Conservation (phyloP, 23 red algal genomes). For the Cyanidium caldarium region DNA sequence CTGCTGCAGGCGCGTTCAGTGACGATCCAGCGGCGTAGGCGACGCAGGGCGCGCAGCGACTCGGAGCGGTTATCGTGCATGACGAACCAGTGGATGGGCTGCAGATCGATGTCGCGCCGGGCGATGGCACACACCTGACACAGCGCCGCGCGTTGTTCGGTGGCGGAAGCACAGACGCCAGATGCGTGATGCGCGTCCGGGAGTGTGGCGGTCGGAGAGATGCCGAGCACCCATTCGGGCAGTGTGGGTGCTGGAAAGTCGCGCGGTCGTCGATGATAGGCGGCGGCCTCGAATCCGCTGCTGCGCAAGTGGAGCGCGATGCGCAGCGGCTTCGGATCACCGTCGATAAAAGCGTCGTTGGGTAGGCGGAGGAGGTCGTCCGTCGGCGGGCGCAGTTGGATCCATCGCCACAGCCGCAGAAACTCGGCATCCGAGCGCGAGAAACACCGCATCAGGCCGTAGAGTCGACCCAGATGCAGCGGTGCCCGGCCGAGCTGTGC, state of each 20-base stretch:
- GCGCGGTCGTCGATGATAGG: not conserved
- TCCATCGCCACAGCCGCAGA: not conserved
- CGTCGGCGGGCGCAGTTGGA: not conserved
- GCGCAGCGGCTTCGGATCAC: not conserved
- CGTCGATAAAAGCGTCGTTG: not conserved
- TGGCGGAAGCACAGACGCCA: not conserved
- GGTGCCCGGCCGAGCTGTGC: not conserved
- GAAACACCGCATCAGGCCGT: constrained; percentile 2
- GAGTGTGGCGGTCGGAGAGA: not conserved
- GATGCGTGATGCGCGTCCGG: too few species aligned
- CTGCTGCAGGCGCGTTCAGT: too few species aligned
- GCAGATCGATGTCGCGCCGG: not conserved
- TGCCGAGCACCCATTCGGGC: not conserved
- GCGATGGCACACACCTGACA: not conserved
- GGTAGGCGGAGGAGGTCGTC: not conserved
- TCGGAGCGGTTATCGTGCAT: not conserved
- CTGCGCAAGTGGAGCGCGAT: not conserved
- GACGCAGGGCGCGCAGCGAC: not conserved
- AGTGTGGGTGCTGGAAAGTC: not conserved
- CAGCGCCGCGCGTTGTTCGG: not conserved
- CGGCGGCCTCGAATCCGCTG: not conserved
- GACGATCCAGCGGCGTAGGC: too few species aligned
- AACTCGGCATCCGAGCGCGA: not conserved
- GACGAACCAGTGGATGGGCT: not conserved
- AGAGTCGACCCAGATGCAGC: not conserved